Base-by-base conservation (phyloP, 179 eudicot genomes). In the Vitellaria paradoxa region DNA sequence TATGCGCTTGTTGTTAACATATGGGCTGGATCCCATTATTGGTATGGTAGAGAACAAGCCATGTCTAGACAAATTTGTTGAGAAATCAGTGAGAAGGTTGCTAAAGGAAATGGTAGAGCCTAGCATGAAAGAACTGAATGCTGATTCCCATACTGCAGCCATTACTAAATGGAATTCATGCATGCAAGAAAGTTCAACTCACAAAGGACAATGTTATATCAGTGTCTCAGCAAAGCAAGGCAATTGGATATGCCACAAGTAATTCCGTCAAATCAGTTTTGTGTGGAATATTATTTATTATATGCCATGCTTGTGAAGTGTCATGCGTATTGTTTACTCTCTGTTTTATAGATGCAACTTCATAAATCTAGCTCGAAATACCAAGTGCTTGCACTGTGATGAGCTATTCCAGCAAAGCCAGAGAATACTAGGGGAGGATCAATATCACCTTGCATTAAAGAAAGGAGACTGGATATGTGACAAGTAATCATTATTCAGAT, bases 391-490 rank as follows among this genome's bases (percentile, higher is more conserved):
- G 84, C 84, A 73, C 37, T 85, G 90, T 78, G 75, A 86, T 70
- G 77, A 57, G 68, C 42, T 76, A 21, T 78, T 47, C 47, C 72
- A 75, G 79, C 85, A 77, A 73, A 83, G 73, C 68, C 73, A 84
- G 2, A 73, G 67, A 71, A 83, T 64, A 72, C n/a, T 78, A 50
- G 60, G 77, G 49, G 83, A 82, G 80, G 86, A 80, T 62, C 85
- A 77, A 61, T 75, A 84, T 59, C 79, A 73, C 63, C 81, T 85
- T 69, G 85, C 83, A 15, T 49, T 85, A 72, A 90, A 90, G 83
- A 87, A 84, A 77, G 92, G 92, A 65, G 91, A 89, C 76, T 88
- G 93, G 93, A 77, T 80, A 65, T 90, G 93, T 81, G 81, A 59
- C 40, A 84, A 73, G 93, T 88, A 88, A 81, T 81, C 53, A 17